Evolutionary conservation across 1,284 basidiomycete species (phyloP), one percentile per base, ranked within the genome.

Genomic region (Cutaneotrichosporon dermatis): DNA sequence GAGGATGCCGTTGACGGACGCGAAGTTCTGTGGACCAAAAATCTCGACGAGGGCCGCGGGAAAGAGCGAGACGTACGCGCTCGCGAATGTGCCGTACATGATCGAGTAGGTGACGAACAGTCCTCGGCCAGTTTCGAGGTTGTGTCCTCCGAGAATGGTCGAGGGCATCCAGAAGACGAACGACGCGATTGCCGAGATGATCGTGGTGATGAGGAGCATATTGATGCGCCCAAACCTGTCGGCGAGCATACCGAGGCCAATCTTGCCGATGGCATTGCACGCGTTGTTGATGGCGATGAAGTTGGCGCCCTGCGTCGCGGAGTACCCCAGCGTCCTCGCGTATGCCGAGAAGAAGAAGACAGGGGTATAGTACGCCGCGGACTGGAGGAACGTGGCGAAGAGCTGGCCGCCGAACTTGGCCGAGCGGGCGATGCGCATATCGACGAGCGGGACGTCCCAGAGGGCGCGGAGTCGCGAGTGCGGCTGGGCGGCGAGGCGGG

Each of bases 181-280:
- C 37, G 65, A 66, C 11, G 69, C 61, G 4, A 74, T 49, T 5
- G 71, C 69, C 2, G 68, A 68, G 16, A 71, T 55, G 12, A 64
- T 53, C 0, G 73, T 71, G 11, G 70, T 68, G 3, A 73, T 61
- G 4, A 76, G 58, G 33, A 78, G 65, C 37, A 71, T 69, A 66
- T 78, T 76, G 60, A 77, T 65, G 15, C 66, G 64, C 1, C 77
- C 77, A 6, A 66, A 62, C 8, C 65, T 61, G 53, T 77, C 75
- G 0, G 77, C 76, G 1, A 75, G 43, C 6, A 74, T 54, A 42
- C 74, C 75, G 11, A 76, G 67, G 4, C 69, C 36, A 25, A 77
- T 69, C 43, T 77, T 75, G n/a, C 77, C 75, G 15, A 76, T 44
- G 9, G 70, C 68, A 51, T 69, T 69, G 52, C 58, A 65, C 8